A percentile compares a stretch with the other conserved stretches of the same genome.
These are phyloP conservation scores for Tetrapisispora taiwanensis DNA, from an alignment of 805 yeast species.

Conservation along the genomic window DNA sequence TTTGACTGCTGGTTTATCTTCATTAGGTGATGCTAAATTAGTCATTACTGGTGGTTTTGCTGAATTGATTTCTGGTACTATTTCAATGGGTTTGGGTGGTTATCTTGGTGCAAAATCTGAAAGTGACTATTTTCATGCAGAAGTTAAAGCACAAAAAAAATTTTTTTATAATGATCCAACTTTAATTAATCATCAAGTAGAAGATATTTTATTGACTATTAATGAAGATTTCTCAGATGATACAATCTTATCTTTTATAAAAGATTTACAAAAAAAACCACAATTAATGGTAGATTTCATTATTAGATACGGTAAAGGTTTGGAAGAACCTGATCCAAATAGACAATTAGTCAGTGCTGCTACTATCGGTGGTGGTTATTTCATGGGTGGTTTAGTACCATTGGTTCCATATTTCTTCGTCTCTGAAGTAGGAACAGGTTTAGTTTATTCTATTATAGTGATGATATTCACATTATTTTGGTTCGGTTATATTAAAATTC, in stretches of 20 bases:
- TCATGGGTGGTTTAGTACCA: constrained; percentile 87
- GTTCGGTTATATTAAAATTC: constrained; percentile 82
- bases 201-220: constrained; percentile 68
- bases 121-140: constrained; percentile 58
- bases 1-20: constrained; percentile 85
- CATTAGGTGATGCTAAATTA: constrained; percentile 75
- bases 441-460: constrained; percentile 61
- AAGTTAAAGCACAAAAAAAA: constrained; percentile 60
- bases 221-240: constrained; percentile 45
- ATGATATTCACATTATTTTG: constrained; percentile 78
- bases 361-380: constrained; percentile 85
- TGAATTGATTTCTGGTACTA: constrained; percentile 90
- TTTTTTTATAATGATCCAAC: constrained; percentile 56
- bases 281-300: constrained; percentile 74
- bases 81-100: constrained; percentile 96
- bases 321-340: constrained; percentile 91
- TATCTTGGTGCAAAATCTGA: constrained; percentile 88
- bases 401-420: constrained; percentile 83
- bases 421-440: constrained; percentile 60
- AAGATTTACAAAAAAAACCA: constrained; percentile 71
- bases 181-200: constrained; percentile 61
- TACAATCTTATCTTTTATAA: constrained; percentile 60
- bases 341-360: constrained; percentile 79
- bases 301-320: constrained; percentile 75
- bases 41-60: constrained; percentile 97